These are phyloP conservation scores for Blastomyces emzantsi DNA, from an alignment of 2,329 filamentous ascomycete species.

Conservation along the genomic window DNA sequence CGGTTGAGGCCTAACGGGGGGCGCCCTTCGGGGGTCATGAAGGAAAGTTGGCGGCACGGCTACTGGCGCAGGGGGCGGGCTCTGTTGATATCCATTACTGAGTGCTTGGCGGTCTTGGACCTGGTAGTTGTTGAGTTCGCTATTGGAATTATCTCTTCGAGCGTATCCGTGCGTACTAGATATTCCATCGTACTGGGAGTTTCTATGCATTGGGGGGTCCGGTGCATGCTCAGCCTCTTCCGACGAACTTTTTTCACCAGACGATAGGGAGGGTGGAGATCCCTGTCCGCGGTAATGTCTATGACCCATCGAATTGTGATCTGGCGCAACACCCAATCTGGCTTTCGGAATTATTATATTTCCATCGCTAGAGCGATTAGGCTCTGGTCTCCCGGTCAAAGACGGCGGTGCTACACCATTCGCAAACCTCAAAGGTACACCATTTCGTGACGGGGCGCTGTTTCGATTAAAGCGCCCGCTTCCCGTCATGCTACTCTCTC, in stretches of 20 bases:
- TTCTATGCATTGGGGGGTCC: slow-evolving; percentile 31
- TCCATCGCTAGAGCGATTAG: slow-evolving; percentile 32
- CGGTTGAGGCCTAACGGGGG: slow-evolving; percentile 60
- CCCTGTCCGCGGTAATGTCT: slow-evolving; percentile 3
- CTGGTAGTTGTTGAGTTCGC: slow-evolving; percentile 23
- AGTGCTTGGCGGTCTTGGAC: slow-evolving; percentile 24
- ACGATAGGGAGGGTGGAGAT: slow-evolving; percentile 4
- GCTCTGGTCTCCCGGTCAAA: slow-evolving; percentile 19
- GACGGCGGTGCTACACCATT: slow-evolving; percentile 14
- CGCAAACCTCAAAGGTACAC: slow-evolving; percentile 27
- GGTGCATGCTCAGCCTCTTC: slow-evolving; percentile 26
- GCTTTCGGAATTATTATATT: slow-evolving; percentile 23
- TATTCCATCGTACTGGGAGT: slow-evolving; percentile 21
- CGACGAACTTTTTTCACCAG: slow-evolving; percentile 1
- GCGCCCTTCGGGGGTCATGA: slow-evolving; percentile 62
- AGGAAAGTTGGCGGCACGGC: slow-evolving; percentile 68
- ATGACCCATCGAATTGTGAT: slow-evolving; percentile 1
- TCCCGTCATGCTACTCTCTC: slow-evolving; percentile 55
- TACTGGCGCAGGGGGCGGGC: slow-evolving; percentile 66
- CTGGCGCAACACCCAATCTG: slow-evolving; percentile 4
- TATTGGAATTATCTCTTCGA: slow-evolving; percentile 36
- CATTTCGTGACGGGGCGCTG: slow-evolving; percentile 29
- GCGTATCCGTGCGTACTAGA: slow-evolving; percentile 22
- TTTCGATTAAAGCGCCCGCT: slow-evolving; percentile 39
- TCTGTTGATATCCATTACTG: slow-evolving; percentile 32